Evolutionary conservation across 345 rosid species (phyloP), one percentile per base, ranked within the genome.

Genomic region (Conringia planisiliqua): DNA sequence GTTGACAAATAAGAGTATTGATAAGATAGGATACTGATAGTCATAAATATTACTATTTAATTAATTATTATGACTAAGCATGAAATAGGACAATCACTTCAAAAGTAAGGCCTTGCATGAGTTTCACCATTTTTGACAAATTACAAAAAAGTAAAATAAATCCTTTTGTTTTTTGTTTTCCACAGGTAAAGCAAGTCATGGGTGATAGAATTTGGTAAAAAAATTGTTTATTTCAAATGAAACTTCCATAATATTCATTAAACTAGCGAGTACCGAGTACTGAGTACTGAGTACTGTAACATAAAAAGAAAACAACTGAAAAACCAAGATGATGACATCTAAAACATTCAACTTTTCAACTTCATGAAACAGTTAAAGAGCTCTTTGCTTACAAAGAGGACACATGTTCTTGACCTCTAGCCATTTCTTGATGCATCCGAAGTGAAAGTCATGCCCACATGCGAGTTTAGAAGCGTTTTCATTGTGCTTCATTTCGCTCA

Each of bases 41-140:
- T 68, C 68, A 75, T 75, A 48, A 59, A 38, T 56, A 29, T 12
- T 66, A 66, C 51, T n/a, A 66, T 63, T 65, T 56, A 57, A 39
- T 35, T 43, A 14, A 48, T 30, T 75, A 62, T 32, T 52, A 69
- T 26, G 58, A 62, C 58, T 42, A 47, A 42, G 60, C 66, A 76
- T 62, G 32, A 62, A 76, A 69, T 16, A 1, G 51, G 65, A 52
- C 65, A 35, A 62, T 62, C 73, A 62, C 70, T 76, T 69, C 33
- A 24, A 36, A 76, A 24, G 79, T 62, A 76, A 43, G 70, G 75
- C 24, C 48, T 32, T 43, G 26, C 65, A n/a, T 43, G 16, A 43
- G 79, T 76, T 69, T 76, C 79, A 62, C 75, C 65, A 44, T 69
- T 76, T 76, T 69, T 62, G 75, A 43, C 75, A 76, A 69, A 68